A percentile compares a stretch with the other conserved stretches of the same genome.
These are phyloP conservation scores for Vaccinium myrtillus DNA, from an alignment of 148 eudicot genomes.

Conservation along the genomic window DNA sequence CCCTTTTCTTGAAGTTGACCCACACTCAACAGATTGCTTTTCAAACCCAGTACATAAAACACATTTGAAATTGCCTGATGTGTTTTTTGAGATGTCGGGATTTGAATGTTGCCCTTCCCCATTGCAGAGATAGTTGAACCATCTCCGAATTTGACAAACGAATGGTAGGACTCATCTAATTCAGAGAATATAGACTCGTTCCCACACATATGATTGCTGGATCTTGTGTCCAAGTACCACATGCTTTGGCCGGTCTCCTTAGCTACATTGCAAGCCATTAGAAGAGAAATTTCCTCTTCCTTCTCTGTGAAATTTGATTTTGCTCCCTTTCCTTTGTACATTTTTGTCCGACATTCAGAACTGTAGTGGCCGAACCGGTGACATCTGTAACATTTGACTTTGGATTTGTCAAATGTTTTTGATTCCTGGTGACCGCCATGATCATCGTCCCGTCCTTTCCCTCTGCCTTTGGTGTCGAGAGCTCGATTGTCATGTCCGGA, in stretches of 20 bases:
- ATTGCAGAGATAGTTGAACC: neutral
- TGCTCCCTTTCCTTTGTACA: neutral
- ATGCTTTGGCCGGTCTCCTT: neutral
- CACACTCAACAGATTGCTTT: neutral
- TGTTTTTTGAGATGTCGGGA: neutral
- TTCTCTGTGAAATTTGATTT: neutral
- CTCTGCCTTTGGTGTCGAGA: neutral
- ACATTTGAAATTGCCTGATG: neutral
- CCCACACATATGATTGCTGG: neutral
- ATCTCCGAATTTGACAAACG: neutral
- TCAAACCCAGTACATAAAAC: neutral
- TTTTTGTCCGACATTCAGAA: neutral
- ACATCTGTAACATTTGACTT: neutral
- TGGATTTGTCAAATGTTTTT: neutral
- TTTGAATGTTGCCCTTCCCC: neutral
- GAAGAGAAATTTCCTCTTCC: neutral
- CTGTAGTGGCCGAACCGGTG: neutral
- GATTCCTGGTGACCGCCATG: neutral
- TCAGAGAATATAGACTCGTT: neutral
- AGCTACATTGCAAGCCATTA: neutral
- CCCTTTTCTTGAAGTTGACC: conserved; percentile 2
- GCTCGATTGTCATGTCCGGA: no score
- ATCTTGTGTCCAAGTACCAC: neutral
- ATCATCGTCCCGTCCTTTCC: neutral
- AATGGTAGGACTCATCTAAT: conserved; percentile 1